Base-by-base conservation (phyloP, 2,329 filamentous ascomycete species). In the Ascochyta rabiei region DNA sequence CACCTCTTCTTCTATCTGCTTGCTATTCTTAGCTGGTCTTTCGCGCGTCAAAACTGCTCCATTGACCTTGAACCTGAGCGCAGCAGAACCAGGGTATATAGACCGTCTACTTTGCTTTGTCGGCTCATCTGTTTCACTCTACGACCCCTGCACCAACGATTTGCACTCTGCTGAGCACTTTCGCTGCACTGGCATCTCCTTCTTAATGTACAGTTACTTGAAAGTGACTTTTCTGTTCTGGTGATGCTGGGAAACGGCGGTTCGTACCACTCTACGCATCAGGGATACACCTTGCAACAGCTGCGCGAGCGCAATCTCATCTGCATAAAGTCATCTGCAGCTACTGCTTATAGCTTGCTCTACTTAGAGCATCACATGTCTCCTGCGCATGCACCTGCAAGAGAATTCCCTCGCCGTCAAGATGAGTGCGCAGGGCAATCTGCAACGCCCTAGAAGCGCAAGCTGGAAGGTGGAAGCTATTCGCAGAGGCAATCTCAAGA, bases 391-490 rank as follows among this genome's bases (percentile, higher is more conserved):
- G 73, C 65, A 72, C 50, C 66, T 63, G 28, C 62, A 67, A 52
- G 69, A 73, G 52, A 64, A 68, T 31, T 67, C 68, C 39, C 60
- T 70, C 49, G 62, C 60, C 50, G 61, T 66, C 49, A 66, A 67
- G 41, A 72, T 73, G 70, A 71, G 63, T 56, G 64, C 62, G 52
- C 62, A 67, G 45, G 61, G 47, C 21, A 55, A 46, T 35, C 48
- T 73, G 54, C 67, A 70, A 50, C 69, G 73, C 21, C 71, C 52
- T 2, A 45, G 52, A 8, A 55, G 52, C 18, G 52, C 72, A 7
- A 74, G 69, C 59, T 75, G 72, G 72, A 76, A 75, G 61, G 71
- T 71, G 0, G 74, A 75, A 48, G 74, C 74, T 2, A 76, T 76
- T 38, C 67, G 74, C 12, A 69, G 69, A 46, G 74, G 74, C 2